A percentile compares a stretch with the other conserved stretches of the same genome.
Evolutionary conservation across 2,329 filamentous ascomycete species (phyloP).

Genomic region (Aspergillus alliaceus): DNA sequence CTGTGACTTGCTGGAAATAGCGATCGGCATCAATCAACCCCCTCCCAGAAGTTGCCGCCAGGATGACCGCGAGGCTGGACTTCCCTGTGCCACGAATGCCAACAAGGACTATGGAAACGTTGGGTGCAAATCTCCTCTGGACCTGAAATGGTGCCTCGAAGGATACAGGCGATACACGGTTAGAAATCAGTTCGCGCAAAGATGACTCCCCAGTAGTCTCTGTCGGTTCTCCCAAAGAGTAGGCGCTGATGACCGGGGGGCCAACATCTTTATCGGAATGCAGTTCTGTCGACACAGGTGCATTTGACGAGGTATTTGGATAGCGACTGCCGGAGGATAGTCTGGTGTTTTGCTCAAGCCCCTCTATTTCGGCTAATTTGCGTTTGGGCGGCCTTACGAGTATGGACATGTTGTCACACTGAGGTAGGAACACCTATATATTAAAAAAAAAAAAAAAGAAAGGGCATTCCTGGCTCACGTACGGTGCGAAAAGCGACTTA

Average conservation of each 20-base stretch:
- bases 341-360: conserved; percentile 7
- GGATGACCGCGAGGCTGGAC: conserved; percentile 73
- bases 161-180: conserved; percentile 27
- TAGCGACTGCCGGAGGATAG: conserved; percentile 2
- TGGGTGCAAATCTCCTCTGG: conserved; percentile 50
- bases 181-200: conserved; percentile 28
- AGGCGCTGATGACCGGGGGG: conserved; percentile 7
- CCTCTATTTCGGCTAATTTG: conserved; percentile 29
- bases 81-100: conserved; percentile 75
- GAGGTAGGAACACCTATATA: not conserved
- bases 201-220: conserved; percentile 22
- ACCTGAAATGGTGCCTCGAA: conserved; percentile 28
- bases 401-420: conserved; percentile 28
- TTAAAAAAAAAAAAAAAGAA: not conserved
- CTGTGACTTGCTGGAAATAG: conserved; percentile 64
- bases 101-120: conserved; percentile 71
- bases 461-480: not conserved
- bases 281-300: not conserved
- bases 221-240: conserved; percentile 17
- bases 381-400: conserved; percentile 33
- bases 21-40: conserved; percentile 69
- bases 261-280: not conserved
- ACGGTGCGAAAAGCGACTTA: not conserved
- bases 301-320: not conserved
- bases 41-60: conserved; percentile 67